Conservation (phyloP, 805 yeast species). For the Saccharomycopsis oosterbeekiorum region DNA sequence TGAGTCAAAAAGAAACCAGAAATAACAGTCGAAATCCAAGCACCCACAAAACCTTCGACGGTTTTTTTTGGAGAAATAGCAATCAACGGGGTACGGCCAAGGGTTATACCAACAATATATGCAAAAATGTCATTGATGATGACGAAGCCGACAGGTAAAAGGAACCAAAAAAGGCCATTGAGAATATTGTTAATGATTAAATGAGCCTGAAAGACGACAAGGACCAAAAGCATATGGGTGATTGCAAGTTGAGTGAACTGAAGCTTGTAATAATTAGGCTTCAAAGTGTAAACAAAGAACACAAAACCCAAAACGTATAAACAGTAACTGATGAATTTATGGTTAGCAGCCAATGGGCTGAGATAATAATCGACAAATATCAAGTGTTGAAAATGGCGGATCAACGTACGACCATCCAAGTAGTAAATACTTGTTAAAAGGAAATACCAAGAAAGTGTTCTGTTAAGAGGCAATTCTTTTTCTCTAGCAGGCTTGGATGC, state of each 20-base stretch:
- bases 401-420: slow-evolving; percentile 76
- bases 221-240: slow-evolving; percentile 84
- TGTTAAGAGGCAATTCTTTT: slow-evolving; percentile 72
- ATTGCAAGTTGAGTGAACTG: slow-evolving; percentile 91
- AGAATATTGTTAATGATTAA: slow-evolving; percentile 82
- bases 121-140: slow-evolving; percentile 95
- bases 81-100: slow-evolving; percentile 86
- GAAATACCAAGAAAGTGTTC: slow-evolving; percentile 87
- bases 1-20: slow-evolving; percentile 61
- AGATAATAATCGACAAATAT: slow-evolving; percentile 45
- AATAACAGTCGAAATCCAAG: slow-evolving; percentile 87
- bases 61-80: slow-evolving; percentile 95
- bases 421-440: slow-evolving; percentile 79
- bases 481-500: slow-evolving; percentile 71
- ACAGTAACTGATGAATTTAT: slow-evolving; percentile 74
- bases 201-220: slow-evolving; percentile 92
- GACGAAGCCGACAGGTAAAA: slow-evolving; percentile 84
- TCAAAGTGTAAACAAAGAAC: slow-evolving; percentile 78
- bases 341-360: slow-evolving; percentile 60
- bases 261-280: slow-evolving; percentile 80
- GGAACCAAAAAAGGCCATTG: slow-evolving; percentile 89
- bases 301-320: slow-evolving; percentile 82
- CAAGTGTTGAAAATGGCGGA: slow-evolving; percentile 50
- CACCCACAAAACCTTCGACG: slow-evolving; percentile 94
- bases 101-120: slow-evolving; percentile 91